Conservation (phyloP, 768 basidiomycete species). For the Dentipellis fragilis region DNA sequence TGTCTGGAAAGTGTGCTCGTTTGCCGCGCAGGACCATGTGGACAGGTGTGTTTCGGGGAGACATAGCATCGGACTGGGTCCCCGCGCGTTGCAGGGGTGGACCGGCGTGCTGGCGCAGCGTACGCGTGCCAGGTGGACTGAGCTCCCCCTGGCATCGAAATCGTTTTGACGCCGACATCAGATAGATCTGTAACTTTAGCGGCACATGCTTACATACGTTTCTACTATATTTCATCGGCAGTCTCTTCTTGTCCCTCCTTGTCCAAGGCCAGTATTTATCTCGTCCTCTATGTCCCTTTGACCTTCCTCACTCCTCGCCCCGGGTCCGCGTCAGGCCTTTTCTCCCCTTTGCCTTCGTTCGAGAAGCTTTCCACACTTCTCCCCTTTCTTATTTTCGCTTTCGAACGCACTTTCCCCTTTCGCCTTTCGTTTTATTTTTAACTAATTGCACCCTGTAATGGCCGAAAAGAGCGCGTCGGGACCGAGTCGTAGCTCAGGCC, state of each 20-base stretch:
- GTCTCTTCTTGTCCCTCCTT: neutral
- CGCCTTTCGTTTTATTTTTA: constrained; percentile 10
- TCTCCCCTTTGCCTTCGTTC: neutral
- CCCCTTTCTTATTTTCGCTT: neutral
- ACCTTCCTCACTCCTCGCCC: neutral
- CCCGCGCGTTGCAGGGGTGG: neutral
- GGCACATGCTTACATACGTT: neutral
- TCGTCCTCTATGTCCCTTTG: neutral
- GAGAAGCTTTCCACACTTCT: neutral
- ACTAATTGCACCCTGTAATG: constrained; percentile 12
- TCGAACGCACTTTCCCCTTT: constrained; percentile 3
- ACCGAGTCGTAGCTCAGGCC: constrained; percentile 8
- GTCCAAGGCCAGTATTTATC: constrained; percentile 1
- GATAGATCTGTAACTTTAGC: neutral
- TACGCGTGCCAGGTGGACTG: too few species aligned
- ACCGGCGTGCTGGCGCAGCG: neutral
- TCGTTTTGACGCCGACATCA: neutral
- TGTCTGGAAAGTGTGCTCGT: too few species aligned
- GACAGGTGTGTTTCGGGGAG: too few species aligned
- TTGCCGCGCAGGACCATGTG: too few species aligned
- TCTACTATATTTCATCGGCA: neutral
- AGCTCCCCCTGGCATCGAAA: neutral
- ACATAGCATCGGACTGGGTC: neutral
- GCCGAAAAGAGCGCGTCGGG: constrained; percentile 10
- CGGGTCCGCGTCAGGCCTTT: neutral